phyloP scores from a whole-genome alignment of 2,329 filamentous ascomycete genomes.

The Monosporascus sp. region DNA sequence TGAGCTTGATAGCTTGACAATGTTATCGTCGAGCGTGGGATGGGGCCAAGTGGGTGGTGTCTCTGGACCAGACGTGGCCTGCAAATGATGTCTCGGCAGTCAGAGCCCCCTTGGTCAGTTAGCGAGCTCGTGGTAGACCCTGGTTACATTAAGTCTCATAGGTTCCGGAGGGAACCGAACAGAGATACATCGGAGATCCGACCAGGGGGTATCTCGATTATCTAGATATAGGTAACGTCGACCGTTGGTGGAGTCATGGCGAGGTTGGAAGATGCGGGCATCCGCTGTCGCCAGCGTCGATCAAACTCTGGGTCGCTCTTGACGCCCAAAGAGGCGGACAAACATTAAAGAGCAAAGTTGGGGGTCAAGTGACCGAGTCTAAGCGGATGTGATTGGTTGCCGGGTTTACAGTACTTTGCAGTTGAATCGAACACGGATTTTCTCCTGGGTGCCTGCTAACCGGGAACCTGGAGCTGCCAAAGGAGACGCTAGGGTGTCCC shows the following conservation, averaged over 20 bases:
- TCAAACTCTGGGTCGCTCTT: constrained; percentile 3
- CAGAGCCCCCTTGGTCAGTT: not conserved
- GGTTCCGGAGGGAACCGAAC: constrained; percentile 12
- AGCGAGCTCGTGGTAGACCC: constrained; percentile 7
- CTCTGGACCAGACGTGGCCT: constrained; percentile 7
- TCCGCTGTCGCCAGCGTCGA: constrained; percentile 13
- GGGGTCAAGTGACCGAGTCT: not conserved
- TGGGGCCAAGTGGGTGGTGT: not conserved
- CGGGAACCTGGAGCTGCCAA: not conserved
- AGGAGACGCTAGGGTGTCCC: not conserved
- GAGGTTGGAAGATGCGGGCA: constrained; percentile 17
- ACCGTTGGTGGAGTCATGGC: constrained; percentile 10
- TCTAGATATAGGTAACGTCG: constrained; percentile 1
- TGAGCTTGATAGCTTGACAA: not conserved
- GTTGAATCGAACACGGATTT: not conserved
- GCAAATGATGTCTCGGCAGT: constrained; percentile 12
- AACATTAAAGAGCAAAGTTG: constrained; percentile 1
- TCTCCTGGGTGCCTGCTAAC: not conserved
- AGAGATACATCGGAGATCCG: constrained; percentile 7
- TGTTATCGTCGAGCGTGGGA: not conserved
- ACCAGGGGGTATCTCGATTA: constrained; percentile 7
- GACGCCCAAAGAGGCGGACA: constrained; percentile 9
- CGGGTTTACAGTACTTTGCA: not conserved
- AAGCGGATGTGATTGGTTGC: not conserved
- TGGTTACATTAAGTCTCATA: constrained; percentile 10